Percentiles rank a stretch among this genome's conserved stretches.
Conservation (phyloP, 441 rosid genomes). For the Populus hybrid region DNA sequence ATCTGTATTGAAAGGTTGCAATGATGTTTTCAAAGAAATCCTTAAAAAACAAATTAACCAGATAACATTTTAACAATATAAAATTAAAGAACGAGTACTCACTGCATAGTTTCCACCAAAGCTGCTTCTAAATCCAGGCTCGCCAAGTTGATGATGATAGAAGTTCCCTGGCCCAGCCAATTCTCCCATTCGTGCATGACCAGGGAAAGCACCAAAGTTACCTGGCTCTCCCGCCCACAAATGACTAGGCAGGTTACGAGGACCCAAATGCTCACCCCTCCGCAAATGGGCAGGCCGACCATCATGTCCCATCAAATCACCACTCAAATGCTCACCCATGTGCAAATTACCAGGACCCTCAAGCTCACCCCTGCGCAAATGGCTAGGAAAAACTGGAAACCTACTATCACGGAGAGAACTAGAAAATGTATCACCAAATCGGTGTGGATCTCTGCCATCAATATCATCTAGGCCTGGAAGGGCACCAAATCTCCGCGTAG, state of each 20-base stretch:
- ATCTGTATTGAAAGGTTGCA: not conserved
- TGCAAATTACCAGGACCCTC: constrained; percentile 46
- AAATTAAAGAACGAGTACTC: constrained; percentile 17
- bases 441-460: constrained; percentile 39
- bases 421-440: constrained; percentile 36
- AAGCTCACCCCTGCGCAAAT: constrained; percentile 47
- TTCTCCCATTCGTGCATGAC: constrained; percentile 43
- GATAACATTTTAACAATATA: not conserved
- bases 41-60: not conserved
- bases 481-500: constrained; percentile 39
- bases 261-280: constrained; percentile 55
- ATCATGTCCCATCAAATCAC: constrained; percentile 38
- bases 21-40: not conserved
- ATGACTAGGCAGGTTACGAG: constrained; percentile 34
- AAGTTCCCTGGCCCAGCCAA: constrained; percentile 35
- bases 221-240: constrained; percentile 36
- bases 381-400: constrained; percentile 40
- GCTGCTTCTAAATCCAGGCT: constrained; percentile 62
- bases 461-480: constrained; percentile 38
- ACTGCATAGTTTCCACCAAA: constrained; percentile 46
- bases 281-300: constrained; percentile 40
- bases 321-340: constrained; percentile 42
- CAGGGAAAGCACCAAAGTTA: constrained; percentile 46
- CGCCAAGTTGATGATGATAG: constrained; percentile 44
- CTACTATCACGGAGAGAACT: constrained; percentile 39